Conservation (phyloP, 2,329 filamentous ascomycete species). For the Trichoderma koningii region DNA sequence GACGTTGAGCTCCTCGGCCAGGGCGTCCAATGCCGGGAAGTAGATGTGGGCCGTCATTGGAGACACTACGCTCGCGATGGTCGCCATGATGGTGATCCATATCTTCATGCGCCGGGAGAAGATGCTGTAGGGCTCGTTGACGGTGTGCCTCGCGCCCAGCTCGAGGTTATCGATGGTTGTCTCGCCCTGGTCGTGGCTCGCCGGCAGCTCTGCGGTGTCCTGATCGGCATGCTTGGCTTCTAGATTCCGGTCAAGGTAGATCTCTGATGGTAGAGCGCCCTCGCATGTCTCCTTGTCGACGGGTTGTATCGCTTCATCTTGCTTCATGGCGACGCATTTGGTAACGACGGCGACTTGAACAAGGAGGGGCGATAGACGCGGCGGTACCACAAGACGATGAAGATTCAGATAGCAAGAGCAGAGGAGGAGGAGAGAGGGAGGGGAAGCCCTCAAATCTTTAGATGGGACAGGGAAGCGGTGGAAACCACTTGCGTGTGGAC, state of each 20-base stretch:
- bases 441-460: constrained; percentile 7
- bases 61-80: constrained; percentile 56
- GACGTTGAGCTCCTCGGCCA: constrained; percentile 45
- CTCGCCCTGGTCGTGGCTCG: background rate
- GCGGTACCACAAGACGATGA: background rate
- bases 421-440: constrained; percentile 2
- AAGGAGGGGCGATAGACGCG: background rate
- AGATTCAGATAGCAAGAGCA: background rate
- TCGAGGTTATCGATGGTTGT: constrained; percentile 8
- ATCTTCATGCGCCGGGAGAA: constrained; percentile 45
- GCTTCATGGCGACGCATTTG: constrained; percentile 23
- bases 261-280: background rate
- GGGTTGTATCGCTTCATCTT: constrained; percentile 15
- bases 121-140: constrained; percentile 34
- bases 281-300: constrained; percentile 7
- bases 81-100: constrained; percentile 57
- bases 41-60: constrained; percentile 63
- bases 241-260: background rate
- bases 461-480: constrained; percentile 22
- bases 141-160: background rate
- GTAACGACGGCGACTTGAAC: background rate
- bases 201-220: background rate
- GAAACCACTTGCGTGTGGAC: constrained; percentile 21
- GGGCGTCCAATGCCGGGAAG: constrained; percentile 46
- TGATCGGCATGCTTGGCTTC: background rate